Evolutionary conservation across 139 green algal genomes (phyloP).

Genomic region (Volvox reticuliferus): DNA sequence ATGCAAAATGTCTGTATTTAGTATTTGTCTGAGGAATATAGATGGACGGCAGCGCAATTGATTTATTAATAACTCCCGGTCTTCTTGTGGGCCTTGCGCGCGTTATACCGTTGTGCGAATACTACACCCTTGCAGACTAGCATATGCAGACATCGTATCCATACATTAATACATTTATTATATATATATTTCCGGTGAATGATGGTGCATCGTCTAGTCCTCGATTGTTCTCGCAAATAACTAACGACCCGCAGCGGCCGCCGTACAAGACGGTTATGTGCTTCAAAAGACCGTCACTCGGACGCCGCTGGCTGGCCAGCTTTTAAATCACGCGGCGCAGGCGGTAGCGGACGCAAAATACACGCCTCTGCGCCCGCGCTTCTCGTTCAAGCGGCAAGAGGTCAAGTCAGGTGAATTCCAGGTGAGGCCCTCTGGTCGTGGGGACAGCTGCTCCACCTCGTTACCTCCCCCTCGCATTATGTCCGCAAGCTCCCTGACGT

Average conservation of each 20-base stretch:
- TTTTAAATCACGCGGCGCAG: conserved; percentile 73
- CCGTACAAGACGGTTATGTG: conserved; percentile 95
- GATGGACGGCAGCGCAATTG: background rate
- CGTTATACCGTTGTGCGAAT: background rate
- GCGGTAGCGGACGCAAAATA: conserved; percentile 67
- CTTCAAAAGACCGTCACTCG: conserved; percentile 86
- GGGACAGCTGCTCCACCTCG: too few species aligned
- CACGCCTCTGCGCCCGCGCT: conserved; percentile 76
- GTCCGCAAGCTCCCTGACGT: too few species aligned
- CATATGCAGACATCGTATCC: too few species aligned
- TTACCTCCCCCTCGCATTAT: too few species aligned
- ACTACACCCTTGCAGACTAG: too few species aligned
- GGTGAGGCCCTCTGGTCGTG: conserved; percentile 50
- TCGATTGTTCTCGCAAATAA: too few species aligned
- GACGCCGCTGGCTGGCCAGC: conserved; percentile 78
- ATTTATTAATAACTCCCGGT: background rate
- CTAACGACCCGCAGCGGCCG: conserved; percentile 73
- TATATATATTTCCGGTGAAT: too few species aligned
- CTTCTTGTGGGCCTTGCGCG: background rate
- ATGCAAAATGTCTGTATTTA: background rate
- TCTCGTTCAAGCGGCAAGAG: conserved; percentile 84
- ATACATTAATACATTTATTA: too few species aligned
- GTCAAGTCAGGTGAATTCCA: conserved; percentile 72
- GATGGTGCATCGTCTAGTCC: too few species aligned
- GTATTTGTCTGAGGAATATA: background rate